Evolutionary conservation across 2,329 filamentous ascomycete genomes (phyloP), one percentile per base, ranked within the genome.

Genomic region (Samsoniella hepiali): DNA sequence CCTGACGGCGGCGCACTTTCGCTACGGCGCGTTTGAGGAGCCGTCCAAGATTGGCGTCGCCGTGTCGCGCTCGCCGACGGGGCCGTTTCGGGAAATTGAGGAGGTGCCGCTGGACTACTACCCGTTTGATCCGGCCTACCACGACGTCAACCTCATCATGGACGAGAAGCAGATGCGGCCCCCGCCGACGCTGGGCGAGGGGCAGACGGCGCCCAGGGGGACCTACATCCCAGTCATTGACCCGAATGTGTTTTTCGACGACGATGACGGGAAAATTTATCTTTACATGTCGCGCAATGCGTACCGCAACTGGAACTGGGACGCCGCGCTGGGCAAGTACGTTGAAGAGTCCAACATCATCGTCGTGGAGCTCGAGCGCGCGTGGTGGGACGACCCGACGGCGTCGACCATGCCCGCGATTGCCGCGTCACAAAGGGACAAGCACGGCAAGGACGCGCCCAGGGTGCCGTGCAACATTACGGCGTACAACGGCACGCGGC

Each of bases 211-310:
- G 11, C 74, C 73, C 0, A 74, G 68, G 62, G 74, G 74, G 15
- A 76, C 74, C 1, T 76, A 72, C 27, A 76, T 76, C 27, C 74
- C 74, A 1, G 73, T 71, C 4, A 81, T 82, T 8, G 81, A 82
- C 59, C 75, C 78, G 0, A 78, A 82, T 69, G 71, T 84, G n/a
- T 78, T 82, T 47, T 81, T 78, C 53, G 76, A 80, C 47, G 67
- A 80, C 47, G 67, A 71, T 6, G 72, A 77, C 64, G 74, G 72
- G 3, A 69, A 68, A 6, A 68, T 72, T 13, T 79, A 81, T 61
- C 60, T 76, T 0, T 75, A 75, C 62, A 64, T 69, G 4, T 76
- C 74, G 1, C 69, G 74, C 6, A 76, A 76, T 51, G 74, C 74
- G 3, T 76, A 76, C 58, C 69, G 74, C 1, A 76, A 76, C 54